phyloP scores from a whole-genome alignment of 345 rosid genomes.

The Populus alba region DNA sequence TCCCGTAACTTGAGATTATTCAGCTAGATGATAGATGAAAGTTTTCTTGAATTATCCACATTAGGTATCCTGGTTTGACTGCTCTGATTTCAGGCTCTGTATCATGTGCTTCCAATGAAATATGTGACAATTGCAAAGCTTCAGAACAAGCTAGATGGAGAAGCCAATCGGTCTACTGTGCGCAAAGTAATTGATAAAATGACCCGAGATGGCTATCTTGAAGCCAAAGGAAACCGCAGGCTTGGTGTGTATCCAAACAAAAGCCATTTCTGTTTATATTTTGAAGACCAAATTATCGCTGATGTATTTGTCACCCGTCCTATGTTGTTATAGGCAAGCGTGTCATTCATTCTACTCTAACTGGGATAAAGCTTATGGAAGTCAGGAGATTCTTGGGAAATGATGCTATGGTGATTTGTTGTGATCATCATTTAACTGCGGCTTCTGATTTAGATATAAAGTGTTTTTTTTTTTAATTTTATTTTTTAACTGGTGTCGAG shows the following conservation, averaged over 20 bases:
- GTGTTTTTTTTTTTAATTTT: neutral
- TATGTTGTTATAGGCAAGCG: constrained; percentile 64
- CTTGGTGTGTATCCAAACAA: constrained; percentile 52
- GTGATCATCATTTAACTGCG: neutral
- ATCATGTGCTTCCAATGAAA: constrained; percentile 78
- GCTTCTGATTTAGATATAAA: neutral
- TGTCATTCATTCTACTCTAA: constrained; percentile 60
- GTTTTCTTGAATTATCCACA: neutral
- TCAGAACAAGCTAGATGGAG: constrained; percentile 69
- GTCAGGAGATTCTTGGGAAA: constrained; percentile 55
- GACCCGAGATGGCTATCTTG: constrained; percentile 72
- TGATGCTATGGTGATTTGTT: constrained; percentile 52
- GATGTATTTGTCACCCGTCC: neutral
- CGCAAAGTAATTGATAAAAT: constrained; percentile 71
- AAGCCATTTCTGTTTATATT: constrained; percentile 8
- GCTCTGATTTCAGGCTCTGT: constrained; percentile 55
- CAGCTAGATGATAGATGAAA: neutral
- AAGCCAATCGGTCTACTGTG: constrained; percentile 59
- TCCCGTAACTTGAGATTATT: neutral
- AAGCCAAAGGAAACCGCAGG: constrained; percentile 70
- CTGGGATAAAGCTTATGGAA: constrained; percentile 74
- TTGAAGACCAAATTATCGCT: neutral
- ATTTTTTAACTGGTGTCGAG: constrained; percentile 1
- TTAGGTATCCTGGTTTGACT: constrained; percentile 13
- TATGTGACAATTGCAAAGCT: constrained; percentile 69